Evolutionary conservation across 306 rosid genomes (phyloP).

Genomic region (Heteromeles arbutifolia): DNA sequence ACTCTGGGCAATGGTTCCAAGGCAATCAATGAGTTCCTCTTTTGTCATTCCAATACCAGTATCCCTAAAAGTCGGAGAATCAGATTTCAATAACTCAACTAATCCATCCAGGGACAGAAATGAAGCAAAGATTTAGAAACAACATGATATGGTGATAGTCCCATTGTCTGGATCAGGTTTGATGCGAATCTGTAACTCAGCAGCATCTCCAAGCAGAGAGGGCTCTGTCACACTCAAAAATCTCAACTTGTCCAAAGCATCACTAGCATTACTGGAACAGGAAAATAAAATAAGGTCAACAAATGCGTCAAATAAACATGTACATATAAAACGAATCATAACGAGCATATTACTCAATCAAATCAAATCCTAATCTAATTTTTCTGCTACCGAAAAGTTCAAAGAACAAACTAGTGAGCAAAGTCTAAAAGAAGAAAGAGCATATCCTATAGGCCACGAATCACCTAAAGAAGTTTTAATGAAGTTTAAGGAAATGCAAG

Average conservation of each 20-base stretch:
- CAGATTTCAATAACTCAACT: conserved; percentile 1
- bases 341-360: neutral
- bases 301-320: neutral
- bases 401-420: neutral
- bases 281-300: neutral
- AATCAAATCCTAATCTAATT: neutral
- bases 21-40: conserved; percentile 91
- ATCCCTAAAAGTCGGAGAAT: conserved; percentile 39
- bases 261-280: conserved; percentile 74
- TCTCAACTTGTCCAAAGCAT: conserved; percentile 93
- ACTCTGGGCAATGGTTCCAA: conserved; percentile 99
- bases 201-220: conserved; percentile 84
- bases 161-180: conserved; percentile 85
- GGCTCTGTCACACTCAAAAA: conserved; percentile 97
- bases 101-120: neutral
- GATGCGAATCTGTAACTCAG: conserved; percentile 80
- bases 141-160: conserved; percentile 75
- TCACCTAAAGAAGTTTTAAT: neutral
- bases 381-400: neutral
- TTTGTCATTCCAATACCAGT: conserved; percentile 98
- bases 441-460: neutral
- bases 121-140: neutral
- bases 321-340: neutral
- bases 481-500: neutral
- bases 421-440: neutral